Evolutionary conservation across 192 early-diverging fungal genomes (phyloP).

Genomic region (Dissophora ornata): DNA sequence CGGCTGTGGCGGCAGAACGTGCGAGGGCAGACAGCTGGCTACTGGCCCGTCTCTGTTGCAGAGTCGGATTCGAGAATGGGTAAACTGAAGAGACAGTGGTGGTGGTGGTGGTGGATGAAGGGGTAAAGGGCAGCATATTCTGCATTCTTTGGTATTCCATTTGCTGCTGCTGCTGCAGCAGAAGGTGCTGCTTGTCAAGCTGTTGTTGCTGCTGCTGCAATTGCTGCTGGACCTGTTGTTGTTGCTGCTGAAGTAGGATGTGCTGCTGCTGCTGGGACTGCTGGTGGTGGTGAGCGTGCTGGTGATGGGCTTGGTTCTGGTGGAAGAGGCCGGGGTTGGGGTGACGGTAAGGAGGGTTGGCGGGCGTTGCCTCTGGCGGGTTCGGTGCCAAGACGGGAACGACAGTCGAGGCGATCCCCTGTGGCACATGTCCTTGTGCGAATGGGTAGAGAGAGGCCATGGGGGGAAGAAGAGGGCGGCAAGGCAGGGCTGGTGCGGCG

Average conservation of each 20-base stretch:
- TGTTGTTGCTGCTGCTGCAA: slow-evolving; percentile 25
- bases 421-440: slow-evolving; percentile 7
- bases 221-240: slow-evolving; percentile 13
- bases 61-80: neutral
- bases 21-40: slow-evolving; percentile 4
- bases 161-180: slow-evolving; percentile 14
- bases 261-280: slow-evolving; percentile 14
- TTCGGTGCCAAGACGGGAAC: neutral
- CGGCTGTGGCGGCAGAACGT: neutral
- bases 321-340: neutral
- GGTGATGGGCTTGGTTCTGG: slow-evolving; percentile 1
- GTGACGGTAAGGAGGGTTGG: neutral
- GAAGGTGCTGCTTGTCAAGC: neutral
- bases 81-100: too few species aligned
- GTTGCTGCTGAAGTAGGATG: slow-evolving; percentile 11
- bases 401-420: neutral
- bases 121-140: neutral
- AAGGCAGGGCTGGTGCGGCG: too few species aligned
- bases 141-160: slow-evolving; percentile 18
- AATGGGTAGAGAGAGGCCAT: slow-evolving; percentile 3
- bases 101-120: neutral
- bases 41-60: slow-evolving; percentile 18
- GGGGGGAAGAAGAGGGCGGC: neutral
- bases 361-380: neutral
- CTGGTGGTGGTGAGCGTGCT: slow-evolving; percentile 14